Evolutionary conservation across 257 asterid species (phyloP), one percentile per base, ranked within the genome.

Genomic region (Rubia yunnanensis): DNA sequence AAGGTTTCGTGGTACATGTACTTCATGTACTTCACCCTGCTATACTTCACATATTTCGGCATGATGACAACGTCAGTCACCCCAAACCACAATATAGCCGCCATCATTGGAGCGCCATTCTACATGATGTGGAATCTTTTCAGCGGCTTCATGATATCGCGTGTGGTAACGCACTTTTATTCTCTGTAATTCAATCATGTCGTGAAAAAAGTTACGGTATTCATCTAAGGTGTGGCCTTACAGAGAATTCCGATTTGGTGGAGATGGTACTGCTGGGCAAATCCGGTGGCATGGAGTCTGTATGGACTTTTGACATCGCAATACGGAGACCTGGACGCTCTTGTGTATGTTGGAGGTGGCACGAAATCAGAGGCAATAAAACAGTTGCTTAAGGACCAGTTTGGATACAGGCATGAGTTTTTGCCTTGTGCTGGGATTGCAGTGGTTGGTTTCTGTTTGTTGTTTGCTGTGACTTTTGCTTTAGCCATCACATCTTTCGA

Each of bases 201-300:
- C 27, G 9, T 18, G 39, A 61, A 26, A 18, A 36, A 5, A n/a
- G n/a, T n/a, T n/a, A n/a, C n/a, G n/a, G n/a, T n/a, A n/a, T n/a
- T n/a, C n/a, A n/a, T n/a, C n/a, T n/a, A n/a, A n/a, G n/a, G 9
- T 32, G 31, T 30, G 15, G 13, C 58, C 28, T 34, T 72, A 22
- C 77, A 91, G 98, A 88, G 96, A 75, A 91, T 91, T 22, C 98
- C 96, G 0, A 66, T 91, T 53, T 91, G 96, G 96, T 91, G 98
- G 98, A 86, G 89, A 80, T 91, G 98, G 98, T 91, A 88, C 54
- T 91, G 86, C 74, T 91, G 96, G 96, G 96, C 91, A 5, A 83
- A 82, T 63, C 96, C 98, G 1, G 77, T 86, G 17, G 96, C 95
- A 0, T 91, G 96, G 96, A 88, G 89, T 44, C 67, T 91, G 53